phyloP scores from a whole-genome alignment of 495 filamentous ascomycete genomes.

The Rhypophila decipiens region DNA sequence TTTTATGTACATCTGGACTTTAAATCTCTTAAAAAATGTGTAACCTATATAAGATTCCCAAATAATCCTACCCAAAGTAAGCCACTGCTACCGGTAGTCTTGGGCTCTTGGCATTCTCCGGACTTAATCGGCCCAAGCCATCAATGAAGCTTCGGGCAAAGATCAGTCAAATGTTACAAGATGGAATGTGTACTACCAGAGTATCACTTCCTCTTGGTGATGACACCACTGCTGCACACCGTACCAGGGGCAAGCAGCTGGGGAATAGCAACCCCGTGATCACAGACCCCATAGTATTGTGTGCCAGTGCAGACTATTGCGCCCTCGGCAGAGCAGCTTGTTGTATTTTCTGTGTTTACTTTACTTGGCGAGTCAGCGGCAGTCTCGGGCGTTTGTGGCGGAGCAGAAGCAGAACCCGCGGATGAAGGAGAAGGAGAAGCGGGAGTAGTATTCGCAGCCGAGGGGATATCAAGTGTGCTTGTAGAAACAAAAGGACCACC shows the following conservation, averaged over 20 bases:
- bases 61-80: too few species aligned
- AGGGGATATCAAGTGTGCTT: not conserved
- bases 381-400: not conserved
- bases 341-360: not conserved
- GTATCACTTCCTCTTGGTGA: too few species aligned
- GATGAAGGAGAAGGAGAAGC: constrained; percentile 2
- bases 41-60: too few species aligned
- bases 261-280: constrained; percentile 7
- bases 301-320: constrained; percentile 12
- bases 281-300: constrained; percentile 14
- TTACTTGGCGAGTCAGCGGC: not conserved
- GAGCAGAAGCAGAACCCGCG: not conserved
- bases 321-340: constrained; percentile 10
- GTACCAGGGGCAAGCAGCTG: constrained; percentile 14
- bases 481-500: not conserved
- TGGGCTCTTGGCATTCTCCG: too few species aligned
- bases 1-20: too few species aligned
- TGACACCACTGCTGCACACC: constrained; percentile 10
- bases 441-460: not conserved
- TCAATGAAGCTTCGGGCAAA: too few species aligned
- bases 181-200: too few species aligned
- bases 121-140: too few species aligned
- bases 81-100: too few species aligned
- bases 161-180: too few species aligned
- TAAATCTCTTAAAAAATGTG: too few species aligned